Percentiles rank a stretch among this genome's conserved stretches.
phyloP scores from a whole-genome alignment of 148 eudicot genomes.

The Rhododendron mucronatum region DNA sequence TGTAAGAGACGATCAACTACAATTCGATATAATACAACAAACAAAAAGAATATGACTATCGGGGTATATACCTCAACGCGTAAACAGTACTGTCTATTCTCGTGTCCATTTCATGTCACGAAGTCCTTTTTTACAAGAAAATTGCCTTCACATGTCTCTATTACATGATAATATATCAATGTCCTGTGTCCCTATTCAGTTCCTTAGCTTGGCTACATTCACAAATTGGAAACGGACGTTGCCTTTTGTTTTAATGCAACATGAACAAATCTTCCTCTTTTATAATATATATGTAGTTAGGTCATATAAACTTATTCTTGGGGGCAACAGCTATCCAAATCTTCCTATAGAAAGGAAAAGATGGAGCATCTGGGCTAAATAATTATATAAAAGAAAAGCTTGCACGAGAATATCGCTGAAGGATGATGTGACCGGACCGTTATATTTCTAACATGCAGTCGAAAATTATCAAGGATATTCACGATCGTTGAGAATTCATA shows the following conservation, averaged over 20 bases:
- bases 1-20: background rate
- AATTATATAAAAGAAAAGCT: background rate
- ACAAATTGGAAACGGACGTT: background rate
- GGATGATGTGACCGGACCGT: background rate
- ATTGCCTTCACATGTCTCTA: background rate
- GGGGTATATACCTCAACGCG: background rate
- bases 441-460: background rate
- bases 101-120: background rate
- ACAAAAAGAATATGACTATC: background rate
- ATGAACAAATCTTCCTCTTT: background rate
- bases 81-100: background rate
- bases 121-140: background rate
- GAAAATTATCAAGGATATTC: background rate
- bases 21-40: background rate
- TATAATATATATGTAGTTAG: background rate
- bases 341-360: background rate
- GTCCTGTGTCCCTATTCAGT: background rate
- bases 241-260: background rate
- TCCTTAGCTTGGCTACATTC: background rate
- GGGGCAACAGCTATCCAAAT: background rate
- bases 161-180: background rate
- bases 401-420: background rate
- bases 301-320: background rate
- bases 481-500: background rate
- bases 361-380: background rate